Evolutionary conservation across 345 rosid genomes (phyloP).

Genomic region (Atalantia buxifolia): DNA sequence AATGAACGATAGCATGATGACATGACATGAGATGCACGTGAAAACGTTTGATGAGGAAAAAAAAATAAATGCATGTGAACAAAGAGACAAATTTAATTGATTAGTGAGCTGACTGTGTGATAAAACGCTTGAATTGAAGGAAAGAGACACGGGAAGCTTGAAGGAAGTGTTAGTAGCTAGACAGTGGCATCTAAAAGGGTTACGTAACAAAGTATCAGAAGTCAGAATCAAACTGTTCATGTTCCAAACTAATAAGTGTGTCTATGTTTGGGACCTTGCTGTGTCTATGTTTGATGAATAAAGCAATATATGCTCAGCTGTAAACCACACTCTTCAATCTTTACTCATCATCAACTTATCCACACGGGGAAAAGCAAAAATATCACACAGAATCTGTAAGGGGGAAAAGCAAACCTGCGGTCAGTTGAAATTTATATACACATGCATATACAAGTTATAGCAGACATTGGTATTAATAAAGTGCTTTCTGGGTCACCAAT

Average conservation of each 20-base stretch:
- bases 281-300: no score
- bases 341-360: no score
- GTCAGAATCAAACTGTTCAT: background rate
- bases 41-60: background rate
- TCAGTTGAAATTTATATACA: no score
- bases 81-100: background rate
- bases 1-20: background rate
- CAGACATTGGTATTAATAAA: background rate
- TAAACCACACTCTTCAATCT: background rate
- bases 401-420: no score
- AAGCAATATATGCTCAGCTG: background rate
- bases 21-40: background rate
- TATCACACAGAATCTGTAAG: no score
- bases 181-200: background rate
- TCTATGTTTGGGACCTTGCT: no score
- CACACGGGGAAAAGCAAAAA: no score
- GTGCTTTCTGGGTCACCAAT: background rate
- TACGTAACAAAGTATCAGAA: background rate
- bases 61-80: background rate
- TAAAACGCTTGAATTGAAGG: background rate
- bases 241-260: background rate
- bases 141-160: background rate
- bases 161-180: background rate
- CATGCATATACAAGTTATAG: no score
- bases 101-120: background rate